Evolutionary conservation across 2,329 filamentous ascomycete species (phyloP), one percentile per base, ranked within the genome.

Genomic region (Magnaporthales sp.): DNA sequence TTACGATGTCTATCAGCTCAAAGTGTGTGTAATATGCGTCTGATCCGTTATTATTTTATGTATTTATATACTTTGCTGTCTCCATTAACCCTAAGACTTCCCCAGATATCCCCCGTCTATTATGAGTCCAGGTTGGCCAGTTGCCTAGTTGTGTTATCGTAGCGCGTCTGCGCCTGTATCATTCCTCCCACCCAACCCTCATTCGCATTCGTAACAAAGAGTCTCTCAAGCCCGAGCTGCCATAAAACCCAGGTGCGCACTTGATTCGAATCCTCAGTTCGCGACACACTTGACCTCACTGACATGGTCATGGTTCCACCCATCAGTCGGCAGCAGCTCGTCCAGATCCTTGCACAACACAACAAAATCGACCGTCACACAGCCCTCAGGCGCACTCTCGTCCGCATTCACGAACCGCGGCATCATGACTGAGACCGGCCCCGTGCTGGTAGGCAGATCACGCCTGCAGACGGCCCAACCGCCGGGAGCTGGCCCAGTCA

Each of bases 401-500:
- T 32, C 31, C 22, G 24, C 32, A 13, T 27, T 19, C 6, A 64
- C 19, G 22, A 27, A 51, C 7, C 32, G 10, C 22, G 62, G 62
- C 32, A 46, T 38, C n/a, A 64, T 31, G 32, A 46, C 31, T 8
- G 30, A 26, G 30, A 32, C 24, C 30, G 62, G 30, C 3, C 62
- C 62, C 30, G 27, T 63, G 8, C 2, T 63, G 30, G 62, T 46
- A n/a, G n/a, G 62, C 30, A 63, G 62, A 5, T 38, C 15, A 11
- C 62, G 62, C 24, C 62, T 24, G 62, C 62, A 64, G 30, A 64
- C 62, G 22, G 31, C 62, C 62, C 62, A 64, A 26, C 30, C n/a
- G n/a, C 30, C 62, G 22, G 30, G 5, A 1, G n/a, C 5, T 8
- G 62, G 62, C 4, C n/a, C 19, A 15, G n/a, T 24, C 30, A 38